Conservation (phyloP, 805 yeast genomes). For the Huiozyma naganishii region DNA sequence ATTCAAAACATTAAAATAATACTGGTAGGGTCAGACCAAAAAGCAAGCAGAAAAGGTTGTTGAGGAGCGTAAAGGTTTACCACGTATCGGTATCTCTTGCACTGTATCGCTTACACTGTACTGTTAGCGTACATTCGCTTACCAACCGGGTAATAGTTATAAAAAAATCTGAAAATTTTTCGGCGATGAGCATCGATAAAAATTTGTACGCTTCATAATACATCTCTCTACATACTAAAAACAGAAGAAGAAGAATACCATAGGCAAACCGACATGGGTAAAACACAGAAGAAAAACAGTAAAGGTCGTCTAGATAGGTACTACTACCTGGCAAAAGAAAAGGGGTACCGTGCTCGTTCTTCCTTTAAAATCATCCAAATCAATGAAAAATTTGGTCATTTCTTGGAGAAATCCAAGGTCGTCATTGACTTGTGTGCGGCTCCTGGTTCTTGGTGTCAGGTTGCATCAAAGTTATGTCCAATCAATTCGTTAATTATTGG, state of each 20-base stretch:
- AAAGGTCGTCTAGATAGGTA: slow-evolving; percentile 98
- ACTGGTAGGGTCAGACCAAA: too few species aligned
- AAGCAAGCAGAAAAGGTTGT: too few species aligned
- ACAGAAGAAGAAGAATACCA: neutral
- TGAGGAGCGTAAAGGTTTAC: too few species aligned
- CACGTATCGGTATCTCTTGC: too few species aligned
- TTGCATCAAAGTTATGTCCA: slow-evolving; percentile 89
- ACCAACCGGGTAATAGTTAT: slow-evolving; percentile 1
- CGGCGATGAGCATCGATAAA: slow-evolving; percentile 3
- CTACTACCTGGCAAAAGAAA: slow-evolving; percentile 92
- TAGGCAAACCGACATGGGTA: slow-evolving; percentile 49
- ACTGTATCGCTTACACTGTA: too few species aligned
- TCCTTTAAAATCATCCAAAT: slow-evolving; percentile 91
- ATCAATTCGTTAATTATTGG: slow-evolving; percentile 89
- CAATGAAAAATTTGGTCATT: slow-evolving; percentile 93
- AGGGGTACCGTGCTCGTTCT: slow-evolving; percentile 98
- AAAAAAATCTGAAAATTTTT: slow-evolving; percentile 1
- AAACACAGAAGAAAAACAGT: slow-evolving; percentile 86
- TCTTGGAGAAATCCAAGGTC: slow-evolving; percentile 86
- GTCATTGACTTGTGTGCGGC: slow-evolving; percentile 98
- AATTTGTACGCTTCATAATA: neutral
- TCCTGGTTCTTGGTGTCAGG: slow-evolving; percentile 99
- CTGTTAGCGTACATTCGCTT: too few species aligned
- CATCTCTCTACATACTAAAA: neutral
- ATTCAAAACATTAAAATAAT: too few species aligned